These are phyloP conservation scores for Purpureocillium takamizusanense DNA, from an alignment of 2,329 filamentous ascomycete species.

Conservation along the genomic window DNA sequence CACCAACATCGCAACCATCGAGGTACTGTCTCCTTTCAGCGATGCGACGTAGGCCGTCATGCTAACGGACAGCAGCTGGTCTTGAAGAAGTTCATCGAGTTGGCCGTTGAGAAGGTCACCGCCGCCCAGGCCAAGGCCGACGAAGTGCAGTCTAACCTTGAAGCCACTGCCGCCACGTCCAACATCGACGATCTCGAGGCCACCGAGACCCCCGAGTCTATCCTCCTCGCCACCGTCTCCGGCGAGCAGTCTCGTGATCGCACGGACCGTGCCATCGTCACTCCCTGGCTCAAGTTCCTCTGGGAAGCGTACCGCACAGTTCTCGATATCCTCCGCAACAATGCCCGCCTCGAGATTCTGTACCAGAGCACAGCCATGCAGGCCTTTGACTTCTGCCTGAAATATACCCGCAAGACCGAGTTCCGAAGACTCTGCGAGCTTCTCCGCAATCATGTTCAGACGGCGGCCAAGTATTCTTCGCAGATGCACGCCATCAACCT, in stretches of 20 bases:
- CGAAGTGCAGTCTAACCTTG: slow-evolving; percentile 81
- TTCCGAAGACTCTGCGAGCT: slow-evolving; percentile 98
- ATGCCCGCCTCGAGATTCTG: slow-evolving; percentile 91
- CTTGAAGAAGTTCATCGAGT: slow-evolving; percentile 94
- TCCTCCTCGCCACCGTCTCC: slow-evolving; percentile 93
- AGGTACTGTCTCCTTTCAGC: slow-evolving; percentile 44
- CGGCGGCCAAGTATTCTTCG: slow-evolving; percentile 95
- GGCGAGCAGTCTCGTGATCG: slow-evolving; percentile 96
- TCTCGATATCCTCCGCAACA: slow-evolving; percentile 97
- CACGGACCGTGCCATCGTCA: slow-evolving; percentile 95
- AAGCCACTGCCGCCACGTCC: slow-evolving; percentile 53
- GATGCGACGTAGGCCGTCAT: neutral
- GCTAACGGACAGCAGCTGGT: slow-evolving; percentile 52
- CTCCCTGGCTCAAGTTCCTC: slow-evolving; percentile 97
- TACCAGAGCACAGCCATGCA: slow-evolving; percentile 98
- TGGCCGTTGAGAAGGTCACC: slow-evolving; percentile 92
- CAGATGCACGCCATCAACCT: slow-evolving; percentile 99
- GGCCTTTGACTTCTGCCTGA: slow-evolving; percentile 97
- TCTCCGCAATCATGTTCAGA: slow-evolving; percentile 96
- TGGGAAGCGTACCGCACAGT: slow-evolving; percentile 99
- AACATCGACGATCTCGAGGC: slow-evolving; percentile 94
- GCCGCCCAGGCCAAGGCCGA: slow-evolving; percentile 94
- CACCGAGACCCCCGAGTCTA: slow-evolving; percentile 94
- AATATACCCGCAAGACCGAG: slow-evolving; percentile 97
- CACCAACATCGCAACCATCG: slow-evolving; percentile 95